Percentiles rank a stretch among this genome's conserved stretches.
These are phyloP conservation scores for Arctium minus DNA, from an alignment of 129 eudicot genomes.

Conservation along the genomic window DNA sequence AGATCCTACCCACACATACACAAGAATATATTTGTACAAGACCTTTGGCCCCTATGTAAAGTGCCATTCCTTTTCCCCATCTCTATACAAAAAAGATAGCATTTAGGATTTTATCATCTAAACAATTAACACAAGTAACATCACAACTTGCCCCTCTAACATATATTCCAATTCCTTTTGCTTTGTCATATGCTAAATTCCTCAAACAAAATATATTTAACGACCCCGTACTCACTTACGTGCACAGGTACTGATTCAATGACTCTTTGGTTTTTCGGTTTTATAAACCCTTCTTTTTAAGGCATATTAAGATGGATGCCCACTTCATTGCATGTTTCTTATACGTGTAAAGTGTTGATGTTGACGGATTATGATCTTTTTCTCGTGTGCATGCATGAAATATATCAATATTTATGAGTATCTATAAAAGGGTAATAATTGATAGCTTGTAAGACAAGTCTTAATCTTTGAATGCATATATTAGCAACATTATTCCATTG, in stretches of 20 bases:
- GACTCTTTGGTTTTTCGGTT: constrained; percentile 1
- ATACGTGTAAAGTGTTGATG: constrained; percentile 27
- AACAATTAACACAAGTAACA: constrained; percentile 32
- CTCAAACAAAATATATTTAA: constrained; percentile 22
- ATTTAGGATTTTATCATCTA: constrained; percentile 50
- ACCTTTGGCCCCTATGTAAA: constrained; percentile 21
- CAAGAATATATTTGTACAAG: constrained; percentile 12
- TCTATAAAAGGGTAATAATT: constrained; percentile 16
- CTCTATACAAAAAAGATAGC: constrained; percentile 27
- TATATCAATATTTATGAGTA: constrained; percentile 16
- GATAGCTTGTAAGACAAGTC: constrained; percentile 30
- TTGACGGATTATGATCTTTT: constrained; percentile 12
- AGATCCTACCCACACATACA: constrained; percentile 16
- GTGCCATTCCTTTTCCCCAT: constrained; percentile 19
- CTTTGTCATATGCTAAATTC: constrained; percentile 33
- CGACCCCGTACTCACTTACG: constrained; percentile 23
- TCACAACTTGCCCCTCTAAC: constrained; percentile 36
- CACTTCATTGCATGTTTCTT: constrained; percentile 16
- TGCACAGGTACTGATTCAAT: constrained; percentile 16
- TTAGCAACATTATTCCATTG: constrained; percentile 22
- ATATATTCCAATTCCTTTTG: constrained; percentile 23
- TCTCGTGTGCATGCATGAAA: constrained; percentile 7
- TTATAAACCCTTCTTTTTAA: constrained; percentile 16
- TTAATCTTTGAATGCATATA: constrained; percentile 11
- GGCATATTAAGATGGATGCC: constrained; percentile 30